phyloP scores from a whole-genome alignment of 2,329 filamentous ascomycete genomes.

The Cladosporium sp. region DNA sequence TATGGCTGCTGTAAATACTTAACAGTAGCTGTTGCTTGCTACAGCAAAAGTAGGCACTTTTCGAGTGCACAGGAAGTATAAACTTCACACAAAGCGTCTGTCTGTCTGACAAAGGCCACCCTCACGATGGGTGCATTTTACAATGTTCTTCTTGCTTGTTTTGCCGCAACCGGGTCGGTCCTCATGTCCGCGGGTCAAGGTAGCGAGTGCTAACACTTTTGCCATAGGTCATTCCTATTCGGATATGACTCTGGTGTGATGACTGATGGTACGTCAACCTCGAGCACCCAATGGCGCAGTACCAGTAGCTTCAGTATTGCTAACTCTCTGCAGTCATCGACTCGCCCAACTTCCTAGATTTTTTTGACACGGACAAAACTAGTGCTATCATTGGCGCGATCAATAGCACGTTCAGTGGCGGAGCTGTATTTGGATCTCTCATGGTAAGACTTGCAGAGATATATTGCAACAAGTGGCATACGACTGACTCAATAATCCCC shows the following conservation, averaged over 20 bases:
- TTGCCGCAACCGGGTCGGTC: conserved; percentile 29
- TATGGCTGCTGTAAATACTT: neutral
- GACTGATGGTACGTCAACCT: conserved; percentile 36
- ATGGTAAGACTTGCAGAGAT: conserved; percentile 33
- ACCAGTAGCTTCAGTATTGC: too few species aligned
- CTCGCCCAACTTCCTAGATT: conserved; percentile 53
- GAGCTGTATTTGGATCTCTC: conserved; percentile 38
- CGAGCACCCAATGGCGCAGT: too few species aligned
- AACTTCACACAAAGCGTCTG: neutral
- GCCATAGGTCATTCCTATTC: conserved; percentile 38
- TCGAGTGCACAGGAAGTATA: neutral
- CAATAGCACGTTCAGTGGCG: conserved; percentile 32
- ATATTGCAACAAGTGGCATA: neutral
- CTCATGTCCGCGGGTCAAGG: too few species aligned
- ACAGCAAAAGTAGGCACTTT: neutral
- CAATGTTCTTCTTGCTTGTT: conserved; percentile 27
- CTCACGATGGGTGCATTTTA: conserved; percentile 16
- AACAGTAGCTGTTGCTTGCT: neutral
- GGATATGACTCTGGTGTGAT: conserved; percentile 46
- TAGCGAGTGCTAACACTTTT: conserved; percentile 13
- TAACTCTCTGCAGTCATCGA: conserved; percentile 38
- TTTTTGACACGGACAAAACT: conserved; percentile 43
- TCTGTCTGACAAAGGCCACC: neutral
- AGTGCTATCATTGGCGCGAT: conserved; percentile 43
- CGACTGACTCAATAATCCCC: neutral